Evolutionary conservation across 179 eudicot genomes (phyloP).

Genomic region (Silene vulgaris): DNA sequence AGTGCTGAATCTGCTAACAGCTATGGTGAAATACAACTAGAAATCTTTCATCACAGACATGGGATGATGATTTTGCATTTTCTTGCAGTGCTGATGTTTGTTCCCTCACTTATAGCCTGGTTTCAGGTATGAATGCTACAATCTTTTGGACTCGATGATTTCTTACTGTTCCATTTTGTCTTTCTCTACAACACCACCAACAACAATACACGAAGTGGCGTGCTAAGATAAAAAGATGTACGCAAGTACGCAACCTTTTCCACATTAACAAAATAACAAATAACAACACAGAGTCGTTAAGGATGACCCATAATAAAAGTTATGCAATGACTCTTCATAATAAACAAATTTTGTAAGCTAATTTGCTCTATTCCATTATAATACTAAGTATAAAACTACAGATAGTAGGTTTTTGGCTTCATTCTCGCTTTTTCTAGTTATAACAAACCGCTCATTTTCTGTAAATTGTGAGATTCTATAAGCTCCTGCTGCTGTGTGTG

Average conservation of each 20-base stretch:
- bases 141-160: slow-evolving; percentile 1
- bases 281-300: too few relatives aligned
- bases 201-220: too few relatives aligned
- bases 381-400: too few relatives aligned
- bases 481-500: not conserved
- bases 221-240: too few relatives aligned
- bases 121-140: slow-evolving; percentile 53
- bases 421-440: not conserved
- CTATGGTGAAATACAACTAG: slow-evolving; percentile 74
- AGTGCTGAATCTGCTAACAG: slow-evolving; percentile 56
- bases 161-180: not conserved
- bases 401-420: not conserved
- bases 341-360: too few relatives aligned
- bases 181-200: not conserved
- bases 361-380: too few relatives aligned
- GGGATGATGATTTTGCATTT: slow-evolving; percentile 86
- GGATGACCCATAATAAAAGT: too few relatives aligned
- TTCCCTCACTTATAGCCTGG: slow-evolving; percentile 86
- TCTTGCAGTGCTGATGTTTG: slow-evolving; percentile 68
- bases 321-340: too few relatives aligned
- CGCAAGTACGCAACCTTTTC: too few relatives aligned
- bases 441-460: not conserved
- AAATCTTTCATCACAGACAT: slow-evolving; percentile 82
- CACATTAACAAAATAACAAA: too few relatives aligned
- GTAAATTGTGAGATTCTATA: not conserved